Base-by-base conservation (phyloP, 202 grass and related monocot species). In the Zoysia matrella region DNA sequence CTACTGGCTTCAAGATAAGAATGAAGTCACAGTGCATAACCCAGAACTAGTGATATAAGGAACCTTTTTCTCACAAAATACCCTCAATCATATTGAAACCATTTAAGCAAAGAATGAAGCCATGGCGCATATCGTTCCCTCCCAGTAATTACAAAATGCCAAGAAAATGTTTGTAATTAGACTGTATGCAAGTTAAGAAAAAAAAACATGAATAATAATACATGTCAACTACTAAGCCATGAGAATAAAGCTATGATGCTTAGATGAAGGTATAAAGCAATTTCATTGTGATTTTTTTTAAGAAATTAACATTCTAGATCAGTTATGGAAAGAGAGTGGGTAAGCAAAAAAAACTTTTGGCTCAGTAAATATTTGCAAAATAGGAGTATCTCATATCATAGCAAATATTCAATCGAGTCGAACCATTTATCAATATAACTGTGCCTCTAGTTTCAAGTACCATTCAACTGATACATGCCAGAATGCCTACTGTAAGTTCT, bases 311-410 rank as follows among this genome's bases (percentile, higher is more conserved):
- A 69, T 36, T 67, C 16, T 68, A 61, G 13, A 47, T 11, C 3
- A 60, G 36, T 36, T 66, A 18, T 12, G 11, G 12, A 60, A 69
- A 79, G 36, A 78, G 39, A 78, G 47, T 49, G 48, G 14, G 12
- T 63, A 6, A 41, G 11, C 58, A 77, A 80, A 75, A 45, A 9
- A 79, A 78, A 67, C 11, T 49, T 52, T n/a, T n/a, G 51, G 39
- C 39, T 56, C 10, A 9, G 2, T 74, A 12, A 67, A 79, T 43
- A 15, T 79, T 68, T 42, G 54, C 13, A 51, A 60, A 52, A 12
- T 65, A n/a, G n/a, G n/a, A n/a, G n/a, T n/a, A 11, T 13, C 8
- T 48, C 30, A 60, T 44, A 57, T n/a, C 3, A 1, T 42, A 13
- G 8, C 12, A 79, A 12, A 67, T 8, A 52, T 18, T 53, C 60